Conservation (phyloP, 2,329 filamentous ascomycete species). For the Penicillium freii region DNA sequence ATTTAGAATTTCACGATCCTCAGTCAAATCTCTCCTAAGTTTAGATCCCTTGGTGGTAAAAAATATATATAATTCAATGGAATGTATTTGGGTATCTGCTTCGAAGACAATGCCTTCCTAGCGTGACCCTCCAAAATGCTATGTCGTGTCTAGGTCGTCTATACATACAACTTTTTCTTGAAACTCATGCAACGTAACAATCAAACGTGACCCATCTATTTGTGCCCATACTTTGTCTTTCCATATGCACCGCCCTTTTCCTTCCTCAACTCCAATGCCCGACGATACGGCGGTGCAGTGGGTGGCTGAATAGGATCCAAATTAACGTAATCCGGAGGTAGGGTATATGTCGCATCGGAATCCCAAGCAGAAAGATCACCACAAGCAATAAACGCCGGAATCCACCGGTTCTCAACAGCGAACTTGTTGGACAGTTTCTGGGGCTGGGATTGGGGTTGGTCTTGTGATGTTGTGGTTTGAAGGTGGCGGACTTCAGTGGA, state of each 20-base stretch:
- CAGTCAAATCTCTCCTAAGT: not conserved
- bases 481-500: slow-evolving; percentile 30
- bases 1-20: slow-evolving; percentile 5
- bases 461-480: slow-evolving; percentile 40
- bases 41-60: not conserved
- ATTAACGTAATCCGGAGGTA: slow-evolving; percentile 81
- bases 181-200: slow-evolving; percentile 7
- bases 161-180: slow-evolving; percentile 12
- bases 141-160: slow-evolving; percentile 15
- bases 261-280: slow-evolving; percentile 80
- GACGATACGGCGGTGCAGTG: slow-evolving; percentile 91
- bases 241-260: slow-evolving; percentile 73
- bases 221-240: slow-evolving; percentile 56
- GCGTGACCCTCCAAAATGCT: slow-evolving; percentile 5
- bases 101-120: slow-evolving; percentile 2
- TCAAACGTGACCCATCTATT: slow-evolving; percentile 25
- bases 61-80: not conserved
- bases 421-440: slow-evolving; percentile 29
- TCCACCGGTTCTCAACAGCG: slow-evolving; percentile 64
- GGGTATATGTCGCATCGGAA: slow-evolving; percentile 87
- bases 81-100: slow-evolving; percentile 20
- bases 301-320: slow-evolving; percentile 92
- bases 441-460: slow-evolving; percentile 16
- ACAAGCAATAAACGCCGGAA: slow-evolving; percentile 95
- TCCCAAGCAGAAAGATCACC: slow-evolving; percentile 94